phyloP scores from a whole-genome alignment of 768 basidiomycete species.

The Crassisporium funariophilum region DNA sequence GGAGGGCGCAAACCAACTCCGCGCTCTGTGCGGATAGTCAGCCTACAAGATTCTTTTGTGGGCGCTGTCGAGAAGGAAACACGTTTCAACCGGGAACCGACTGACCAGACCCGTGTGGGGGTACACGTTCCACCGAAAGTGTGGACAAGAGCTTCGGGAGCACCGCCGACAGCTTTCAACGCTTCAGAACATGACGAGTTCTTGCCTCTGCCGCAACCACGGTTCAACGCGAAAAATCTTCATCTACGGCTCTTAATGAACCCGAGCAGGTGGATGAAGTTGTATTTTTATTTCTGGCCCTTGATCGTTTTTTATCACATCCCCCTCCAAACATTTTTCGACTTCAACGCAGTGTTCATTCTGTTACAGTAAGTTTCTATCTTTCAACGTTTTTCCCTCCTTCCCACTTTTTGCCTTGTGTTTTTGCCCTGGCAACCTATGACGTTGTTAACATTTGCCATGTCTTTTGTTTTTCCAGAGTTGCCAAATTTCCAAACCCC shows the following conservation, averaged over 20 bases:
- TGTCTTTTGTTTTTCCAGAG: constrained; percentile 43
- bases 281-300: constrained; percentile 74
- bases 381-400: constrained; percentile 12
- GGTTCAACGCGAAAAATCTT: constrained; percentile 68
- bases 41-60: constrained; percentile 52
- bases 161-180: constrained; percentile 19
- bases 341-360: constrained; percentile 87
- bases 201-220: constrained; percentile 49
- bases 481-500: constrained; percentile 74
- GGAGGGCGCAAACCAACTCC: constrained; percentile 80
- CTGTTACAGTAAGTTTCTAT: constrained; percentile 70
- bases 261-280: constrained; percentile 52
- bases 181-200: constrained; percentile 15
- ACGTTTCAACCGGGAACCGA: constrained; percentile 42
- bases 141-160: constrained; percentile 17
- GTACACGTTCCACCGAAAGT: constrained; percentile 27
- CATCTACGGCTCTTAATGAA: constrained; percentile 68
- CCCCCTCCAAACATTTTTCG: constrained; percentile 80
- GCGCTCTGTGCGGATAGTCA: constrained; percentile 81
- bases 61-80: constrained; percentile 35
- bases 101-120: constrained; percentile 49
- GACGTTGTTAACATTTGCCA: constrained; percentile 1
- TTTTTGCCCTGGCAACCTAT: constrained; percentile 5
- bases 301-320: constrained; percentile 71
- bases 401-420: constrained; percentile 8